A percentile compares a stretch with the other conserved stretches of the same genome.
These are phyloP conservation scores for Nakazawaea ambrosiae DNA, from an alignment of 805 yeast species.

Conservation along the genomic window DNA sequence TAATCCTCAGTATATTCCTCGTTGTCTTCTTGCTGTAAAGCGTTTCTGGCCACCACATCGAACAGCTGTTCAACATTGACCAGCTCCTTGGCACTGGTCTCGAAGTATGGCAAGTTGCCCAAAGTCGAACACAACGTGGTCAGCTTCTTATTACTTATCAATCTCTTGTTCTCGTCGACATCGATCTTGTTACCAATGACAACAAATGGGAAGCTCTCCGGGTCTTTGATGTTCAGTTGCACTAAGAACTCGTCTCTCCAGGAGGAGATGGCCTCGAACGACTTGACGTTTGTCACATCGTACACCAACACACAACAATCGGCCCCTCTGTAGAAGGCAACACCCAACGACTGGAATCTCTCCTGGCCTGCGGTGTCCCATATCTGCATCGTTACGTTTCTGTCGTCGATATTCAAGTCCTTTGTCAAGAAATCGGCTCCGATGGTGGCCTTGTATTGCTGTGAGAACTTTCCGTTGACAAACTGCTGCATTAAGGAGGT, in stretches of 20 bases:
- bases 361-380: conserved; percentile 99
- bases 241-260: conserved; percentile 96
- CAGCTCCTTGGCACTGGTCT: conserved; percentile 96
- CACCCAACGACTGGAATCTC: conserved; percentile 92
- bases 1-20: conserved; percentile 90
- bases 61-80: conserved; percentile 94
- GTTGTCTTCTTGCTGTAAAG: conserved; percentile 89
- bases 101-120: conserved; percentile 82
- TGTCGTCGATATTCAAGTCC: conserved; percentile 81
- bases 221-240: conserved; percentile 89
- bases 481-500: conserved; percentile 96
- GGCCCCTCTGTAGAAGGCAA: conserved; percentile 95
- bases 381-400: conserved; percentile 73
- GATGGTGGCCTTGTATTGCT: conserved; percentile 95
- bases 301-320: conserved; percentile 96
- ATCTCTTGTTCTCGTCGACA: conserved; percentile 84
- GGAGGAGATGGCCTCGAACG: conserved; percentile 78
- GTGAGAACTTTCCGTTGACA: conserved; percentile 88
- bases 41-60: conserved; percentile 92
- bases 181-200: conserved; percentile 93
- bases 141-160: conserved; percentile 51
- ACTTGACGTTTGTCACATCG: conserved; percentile 92
- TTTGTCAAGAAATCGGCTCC: conserved; percentile 96
- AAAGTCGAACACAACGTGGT: conserved; percentile 33
- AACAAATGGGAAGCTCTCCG: conserved; percentile 93